These are phyloP conservation scores for Cardiospermum halicacabum DNA, from an alignment of 345 rosid genomes.

Conservation along the genomic window DNA sequence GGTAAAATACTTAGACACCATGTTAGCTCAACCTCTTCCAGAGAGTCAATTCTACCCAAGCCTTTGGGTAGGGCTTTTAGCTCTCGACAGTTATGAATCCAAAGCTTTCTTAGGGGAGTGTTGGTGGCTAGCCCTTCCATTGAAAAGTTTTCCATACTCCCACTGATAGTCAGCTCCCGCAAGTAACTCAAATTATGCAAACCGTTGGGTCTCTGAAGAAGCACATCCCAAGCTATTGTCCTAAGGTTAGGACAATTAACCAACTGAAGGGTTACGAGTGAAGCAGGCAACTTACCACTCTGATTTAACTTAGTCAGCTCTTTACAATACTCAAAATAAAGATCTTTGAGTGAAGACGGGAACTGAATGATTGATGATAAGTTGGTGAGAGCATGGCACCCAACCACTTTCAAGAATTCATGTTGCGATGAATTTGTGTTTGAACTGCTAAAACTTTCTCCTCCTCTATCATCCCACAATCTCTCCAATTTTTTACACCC, in stretches of 20 bases:
- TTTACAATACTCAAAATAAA: too few relatives aligned
- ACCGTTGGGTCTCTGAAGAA: too few relatives aligned
- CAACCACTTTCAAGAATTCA: background rate
- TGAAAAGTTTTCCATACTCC: too few relatives aligned
- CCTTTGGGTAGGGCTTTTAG: background rate
- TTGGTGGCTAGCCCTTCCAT: too few relatives aligned
- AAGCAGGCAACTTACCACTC: too few relatives aligned
- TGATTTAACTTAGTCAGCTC: too few relatives aligned
- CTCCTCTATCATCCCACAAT: constrained; percentile 7
- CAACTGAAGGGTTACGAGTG: background rate
- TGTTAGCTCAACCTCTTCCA: constrained; percentile 5
- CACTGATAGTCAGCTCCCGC: too few relatives aligned
- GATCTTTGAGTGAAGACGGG: background rate
- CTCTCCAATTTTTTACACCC: constrained; percentile 9
- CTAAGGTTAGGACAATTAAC: constrained; percentile 1
- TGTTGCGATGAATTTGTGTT: constrained; percentile 1
- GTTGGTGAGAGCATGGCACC: constrained; percentile 8
- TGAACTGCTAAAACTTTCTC: too few relatives aligned
- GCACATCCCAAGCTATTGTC: too few relatives aligned
- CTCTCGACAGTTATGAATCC: background rate
- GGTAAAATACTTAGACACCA: too few relatives aligned
- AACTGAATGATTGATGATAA: background rate
- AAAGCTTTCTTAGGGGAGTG: too few relatives aligned
- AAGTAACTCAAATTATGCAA: too few relatives aligned
- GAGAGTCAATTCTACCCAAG: constrained; percentile 5